A percentile compares a stretch with the other conserved stretches of the same genome.
These are phyloP conservation scores for Globisporangium radiosum DNA, from an alignment of 352 stramenopile genomes.

Conservation along the genomic window DNA sequence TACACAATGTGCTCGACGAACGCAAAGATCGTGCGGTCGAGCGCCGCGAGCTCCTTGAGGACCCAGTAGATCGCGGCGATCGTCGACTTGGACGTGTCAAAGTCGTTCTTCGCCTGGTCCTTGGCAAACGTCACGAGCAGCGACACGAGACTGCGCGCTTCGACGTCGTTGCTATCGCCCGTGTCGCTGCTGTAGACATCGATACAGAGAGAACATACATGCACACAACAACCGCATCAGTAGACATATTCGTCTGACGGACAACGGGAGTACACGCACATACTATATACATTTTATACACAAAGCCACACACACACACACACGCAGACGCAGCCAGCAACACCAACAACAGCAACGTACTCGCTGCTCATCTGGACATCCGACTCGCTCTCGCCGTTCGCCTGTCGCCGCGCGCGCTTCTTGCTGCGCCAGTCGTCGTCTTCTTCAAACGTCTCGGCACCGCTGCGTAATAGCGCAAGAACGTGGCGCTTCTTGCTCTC, in stretches of 20 bases:
- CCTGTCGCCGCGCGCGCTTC: conserved; percentile 65
- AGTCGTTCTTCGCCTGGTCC: conserved; percentile 70
- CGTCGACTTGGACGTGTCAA: conserved; percentile 72
- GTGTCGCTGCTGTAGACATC: conserved; percentile 37
- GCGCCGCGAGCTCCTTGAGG: conserved; percentile 46
- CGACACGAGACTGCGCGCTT: conserved; percentile 56
- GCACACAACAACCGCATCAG: conserved; percentile 5
- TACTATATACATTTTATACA: too few species aligned
- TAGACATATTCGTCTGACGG: not conserved
- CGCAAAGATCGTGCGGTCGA: conserved; percentile 41
- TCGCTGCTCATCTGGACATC: conserved; percentile 73
- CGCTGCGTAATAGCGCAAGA: conserved; percentile 42
- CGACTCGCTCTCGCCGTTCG: conserved; percentile 25
- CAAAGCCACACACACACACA: too few species aligned
- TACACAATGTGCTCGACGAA: conserved; percentile 59
- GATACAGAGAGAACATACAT: too few species aligned
- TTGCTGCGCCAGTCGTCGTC: conserved; percentile 41
- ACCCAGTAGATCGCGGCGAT: conserved; percentile 82
- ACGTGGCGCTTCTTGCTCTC: conserved; percentile 48
- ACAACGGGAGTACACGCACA: not conserved
- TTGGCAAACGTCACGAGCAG: conserved; percentile 53
- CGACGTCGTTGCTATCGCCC: conserved; percentile 41
- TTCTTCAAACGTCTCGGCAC: conserved; percentile 59
- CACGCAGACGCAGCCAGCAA: too few species aligned
- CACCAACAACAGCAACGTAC: conserved; percentile 8